These are phyloP conservation scores for Rickenella mellea DNA, from an alignment of 768 basidiomycete species.

Conservation along the genomic window DNA sequence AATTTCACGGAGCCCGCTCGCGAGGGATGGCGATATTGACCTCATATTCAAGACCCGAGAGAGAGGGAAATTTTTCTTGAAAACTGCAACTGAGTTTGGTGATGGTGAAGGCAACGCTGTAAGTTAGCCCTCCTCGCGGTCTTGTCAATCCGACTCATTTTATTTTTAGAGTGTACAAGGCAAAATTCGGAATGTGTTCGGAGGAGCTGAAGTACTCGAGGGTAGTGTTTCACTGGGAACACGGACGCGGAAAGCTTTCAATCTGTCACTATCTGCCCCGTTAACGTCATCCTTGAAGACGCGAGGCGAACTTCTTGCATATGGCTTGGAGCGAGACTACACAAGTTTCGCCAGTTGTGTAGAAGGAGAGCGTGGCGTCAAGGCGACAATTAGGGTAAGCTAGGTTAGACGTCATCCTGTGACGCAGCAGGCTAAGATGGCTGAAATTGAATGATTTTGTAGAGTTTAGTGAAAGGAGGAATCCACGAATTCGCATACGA, in stretches of 20 bases:
- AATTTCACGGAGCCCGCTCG: slow-evolving; percentile 40
- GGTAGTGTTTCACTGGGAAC: slow-evolving; percentile 80
- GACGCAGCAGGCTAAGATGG: too few species aligned
- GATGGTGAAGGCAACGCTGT: slow-evolving; percentile 93
- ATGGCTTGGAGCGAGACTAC: slow-evolving; percentile 73
- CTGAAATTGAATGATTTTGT: too few species aligned
- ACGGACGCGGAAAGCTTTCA: slow-evolving; percentile 75
- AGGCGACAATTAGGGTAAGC: slow-evolving; percentile 70
- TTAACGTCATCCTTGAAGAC: slow-evolving; percentile 53
- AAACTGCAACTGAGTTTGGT: slow-evolving; percentile 84
- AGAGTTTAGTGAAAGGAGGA: too few species aligned
- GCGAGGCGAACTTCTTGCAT: slow-evolving; percentile 59
- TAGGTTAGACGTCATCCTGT: slow-evolving; percentile 30
- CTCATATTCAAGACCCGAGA: slow-evolving; percentile 73
- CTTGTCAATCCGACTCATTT: slow-evolving; percentile 1
- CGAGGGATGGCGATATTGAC: slow-evolving; percentile 59
- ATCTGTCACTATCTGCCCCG: slow-evolving; percentile 57
- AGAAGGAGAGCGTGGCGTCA: slow-evolving; percentile 55
- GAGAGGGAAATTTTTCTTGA: slow-evolving; percentile 64
- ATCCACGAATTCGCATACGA: slow-evolving; percentile 89
- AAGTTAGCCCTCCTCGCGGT: slow-evolving; percentile 20
- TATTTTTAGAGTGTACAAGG: slow-evolving; percentile 59
- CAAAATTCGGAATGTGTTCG: slow-evolving; percentile 80
- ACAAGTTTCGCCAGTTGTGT: slow-evolving; percentile 65
- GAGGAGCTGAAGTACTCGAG: slow-evolving; percentile 83